These are phyloP conservation scores for Pythium volutum DNA, from an alignment of 352 stramenopile genomes.

Conservation along the genomic window DNA sequence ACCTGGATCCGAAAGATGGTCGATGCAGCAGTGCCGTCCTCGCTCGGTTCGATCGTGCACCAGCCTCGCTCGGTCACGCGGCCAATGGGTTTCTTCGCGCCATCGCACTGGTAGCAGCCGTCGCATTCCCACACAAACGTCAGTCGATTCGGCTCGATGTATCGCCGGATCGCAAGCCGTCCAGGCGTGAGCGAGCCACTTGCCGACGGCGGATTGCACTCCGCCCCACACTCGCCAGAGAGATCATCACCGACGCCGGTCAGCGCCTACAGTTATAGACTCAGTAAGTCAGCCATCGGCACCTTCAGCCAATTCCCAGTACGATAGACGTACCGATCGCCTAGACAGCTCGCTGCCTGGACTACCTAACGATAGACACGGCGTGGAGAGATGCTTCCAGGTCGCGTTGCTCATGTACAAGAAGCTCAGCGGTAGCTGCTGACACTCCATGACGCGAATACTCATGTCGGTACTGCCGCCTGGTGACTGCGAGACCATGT, in stretches of 20 bases:
- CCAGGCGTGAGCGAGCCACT: not conserved
- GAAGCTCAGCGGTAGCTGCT: constrained; percentile 11
- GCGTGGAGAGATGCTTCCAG: constrained; percentile 9
- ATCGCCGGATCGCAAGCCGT: constrained; percentile 17
- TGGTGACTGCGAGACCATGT: not conserved
- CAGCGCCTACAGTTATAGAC: constrained; percentile 2
- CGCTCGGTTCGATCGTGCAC: constrained; percentile 19
- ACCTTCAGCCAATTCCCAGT: too few species aligned
- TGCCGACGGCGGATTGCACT: not conserved
- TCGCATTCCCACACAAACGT: constrained; percentile 25
- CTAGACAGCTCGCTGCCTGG: not conserved
- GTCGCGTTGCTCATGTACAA: constrained; percentile 4
- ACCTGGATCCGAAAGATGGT: constrained; percentile 19
- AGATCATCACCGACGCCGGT: constrained; percentile 8
- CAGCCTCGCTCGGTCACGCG: constrained; percentile 18
- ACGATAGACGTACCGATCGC: not conserved
- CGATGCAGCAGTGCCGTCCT: not conserved
- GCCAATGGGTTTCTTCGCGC: constrained; percentile 5
- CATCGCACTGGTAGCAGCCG: constrained; percentile 23
- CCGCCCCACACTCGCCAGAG: constrained; percentile 19
- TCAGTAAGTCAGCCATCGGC: too few species aligned
- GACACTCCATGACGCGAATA: constrained; percentile 19
- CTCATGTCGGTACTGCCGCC: not conserved
- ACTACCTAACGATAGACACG: not conserved
- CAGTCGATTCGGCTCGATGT: constrained; percentile 11